These are phyloP conservation scores for Azolla pinnata DNA, from an alignment of 75 land plant species.

Conservation along the genomic window DNA sequence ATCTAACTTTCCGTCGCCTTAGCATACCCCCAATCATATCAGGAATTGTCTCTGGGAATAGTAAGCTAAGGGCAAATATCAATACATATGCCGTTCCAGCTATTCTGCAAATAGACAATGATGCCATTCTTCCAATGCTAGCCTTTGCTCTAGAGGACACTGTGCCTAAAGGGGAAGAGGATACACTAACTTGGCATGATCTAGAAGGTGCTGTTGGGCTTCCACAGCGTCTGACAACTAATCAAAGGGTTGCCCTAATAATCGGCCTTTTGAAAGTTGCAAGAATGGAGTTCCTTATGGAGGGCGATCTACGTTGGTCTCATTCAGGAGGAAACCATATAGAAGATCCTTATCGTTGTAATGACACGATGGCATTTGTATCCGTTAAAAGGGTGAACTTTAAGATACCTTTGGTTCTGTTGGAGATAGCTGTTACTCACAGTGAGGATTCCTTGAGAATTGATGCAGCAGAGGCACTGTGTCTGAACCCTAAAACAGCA, in stretches of 20 bases:
- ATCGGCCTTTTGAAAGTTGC: constrained; percentile 84
- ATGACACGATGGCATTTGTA: constrained; percentile 32
- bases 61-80: constrained; percentile 73
- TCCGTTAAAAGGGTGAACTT: constrained; percentile 50
- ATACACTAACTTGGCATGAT: constrained; percentile 21
- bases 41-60: constrained; percentile 75
- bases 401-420: constrained; percentile 48
- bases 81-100: constrained; percentile 81
- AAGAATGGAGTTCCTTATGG: constrained; percentile 62
- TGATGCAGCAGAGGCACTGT: constrained; percentile 86
- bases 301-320: constrained; percentile 58
- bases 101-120: constrained; percentile 69
- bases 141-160: constrained; percentile 43
- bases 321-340: too few species aligned
- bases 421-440: constrained; percentile 66
- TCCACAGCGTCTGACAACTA: constrained; percentile 30
- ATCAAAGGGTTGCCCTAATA: constrained; percentile 63
- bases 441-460: constrained; percentile 79
- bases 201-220: constrained; percentile 27
- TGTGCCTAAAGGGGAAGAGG: constrained; percentile 10
- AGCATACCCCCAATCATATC: constrained; percentile 70
- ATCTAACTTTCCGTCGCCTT: constrained; percentile 44
- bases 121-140: constrained; percentile 77
- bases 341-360: constrained; percentile 1
- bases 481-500: constrained; percentile 90